phyloP scores from a whole-genome alignment of 108 stramenopile genomes.

The Parietichytrium sp. region DNA sequence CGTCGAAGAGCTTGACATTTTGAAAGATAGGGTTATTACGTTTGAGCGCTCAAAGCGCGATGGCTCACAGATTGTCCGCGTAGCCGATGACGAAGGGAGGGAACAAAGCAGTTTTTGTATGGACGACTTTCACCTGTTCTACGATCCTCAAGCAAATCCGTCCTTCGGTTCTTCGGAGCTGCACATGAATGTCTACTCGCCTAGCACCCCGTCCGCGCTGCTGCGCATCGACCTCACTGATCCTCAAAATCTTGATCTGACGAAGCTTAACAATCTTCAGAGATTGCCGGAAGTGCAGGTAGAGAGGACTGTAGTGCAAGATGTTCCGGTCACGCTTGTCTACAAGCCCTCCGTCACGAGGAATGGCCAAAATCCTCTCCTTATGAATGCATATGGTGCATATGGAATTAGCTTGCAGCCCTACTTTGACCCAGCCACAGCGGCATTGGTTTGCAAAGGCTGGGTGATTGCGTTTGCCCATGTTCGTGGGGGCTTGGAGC shows the following conservation, averaged over 20 bases:
- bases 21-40: background rate
- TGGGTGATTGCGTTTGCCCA: constrained; percentile 9
- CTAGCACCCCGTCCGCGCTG: background rate
- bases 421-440: background rate
- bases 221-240: background rate
- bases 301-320: background rate
- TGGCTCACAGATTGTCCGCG: background rate
- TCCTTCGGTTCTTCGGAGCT: background rate
- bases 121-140: background rate
- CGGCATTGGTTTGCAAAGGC: background rate
- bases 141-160: background rate
- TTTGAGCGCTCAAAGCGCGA: background rate
- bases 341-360: background rate
- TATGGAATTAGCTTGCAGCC: constrained; percentile 5
- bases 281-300: background rate
- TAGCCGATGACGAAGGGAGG: background rate
- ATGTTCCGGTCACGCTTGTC: background rate
- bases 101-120: background rate
- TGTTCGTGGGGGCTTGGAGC: constrained; percentile 22
- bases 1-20: constrained; percentile 13
- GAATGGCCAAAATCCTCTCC: background rate
- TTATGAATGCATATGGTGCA: constrained; percentile 14
- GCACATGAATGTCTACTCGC: background rate
- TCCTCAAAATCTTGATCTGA: background rate
- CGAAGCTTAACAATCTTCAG: background rate